These are phyloP conservation scores for Sporothrix pallida DNA, from an alignment of 2,329 filamentous ascomycete species.

Conservation along the genomic window DNA sequence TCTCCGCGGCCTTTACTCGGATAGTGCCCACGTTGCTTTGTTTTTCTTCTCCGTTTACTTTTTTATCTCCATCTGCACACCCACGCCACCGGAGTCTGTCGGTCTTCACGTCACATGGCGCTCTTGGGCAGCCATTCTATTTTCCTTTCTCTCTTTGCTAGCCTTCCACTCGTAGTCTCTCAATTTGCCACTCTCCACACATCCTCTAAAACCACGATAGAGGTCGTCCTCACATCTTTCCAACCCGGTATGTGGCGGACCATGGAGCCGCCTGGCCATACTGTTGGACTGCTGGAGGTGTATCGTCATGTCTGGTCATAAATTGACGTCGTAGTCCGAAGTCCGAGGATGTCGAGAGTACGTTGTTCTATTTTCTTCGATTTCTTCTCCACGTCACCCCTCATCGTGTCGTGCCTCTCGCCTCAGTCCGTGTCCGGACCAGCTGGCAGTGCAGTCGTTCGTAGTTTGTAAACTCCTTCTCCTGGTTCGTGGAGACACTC, in stretches of 20 bases:
- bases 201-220: not conserved
- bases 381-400: not conserved
- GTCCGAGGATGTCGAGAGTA: too few relatives aligned
- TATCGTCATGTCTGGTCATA: too few relatives aligned
- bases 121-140: not conserved
- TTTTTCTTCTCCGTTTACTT: not conserved
- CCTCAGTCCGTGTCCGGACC: constrained; percentile 14
- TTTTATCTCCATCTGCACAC: not conserved
- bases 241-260: constrained; percentile 28
- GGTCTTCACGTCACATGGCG: not conserved
- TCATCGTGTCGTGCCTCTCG: constrained; percentile 2
- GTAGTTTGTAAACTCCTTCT: not conserved
- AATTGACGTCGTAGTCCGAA: too few relatives aligned
- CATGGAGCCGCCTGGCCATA: constrained; percentile 1
- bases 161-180: not conserved
- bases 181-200: not conserved
- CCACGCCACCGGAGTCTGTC: not conserved
- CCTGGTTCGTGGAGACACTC: not conserved
- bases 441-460: not conserved
- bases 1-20: too few relatives aligned
- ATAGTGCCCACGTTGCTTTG: not conserved
- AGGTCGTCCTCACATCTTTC: not conserved
- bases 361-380: too few relatives aligned
- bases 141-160: not conserved
- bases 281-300: not conserved